Evolutionary conservation across 805 yeast species (phyloP), one percentile per base, ranked within the genome.

Genomic region (Yarrowia sp.): DNA sequence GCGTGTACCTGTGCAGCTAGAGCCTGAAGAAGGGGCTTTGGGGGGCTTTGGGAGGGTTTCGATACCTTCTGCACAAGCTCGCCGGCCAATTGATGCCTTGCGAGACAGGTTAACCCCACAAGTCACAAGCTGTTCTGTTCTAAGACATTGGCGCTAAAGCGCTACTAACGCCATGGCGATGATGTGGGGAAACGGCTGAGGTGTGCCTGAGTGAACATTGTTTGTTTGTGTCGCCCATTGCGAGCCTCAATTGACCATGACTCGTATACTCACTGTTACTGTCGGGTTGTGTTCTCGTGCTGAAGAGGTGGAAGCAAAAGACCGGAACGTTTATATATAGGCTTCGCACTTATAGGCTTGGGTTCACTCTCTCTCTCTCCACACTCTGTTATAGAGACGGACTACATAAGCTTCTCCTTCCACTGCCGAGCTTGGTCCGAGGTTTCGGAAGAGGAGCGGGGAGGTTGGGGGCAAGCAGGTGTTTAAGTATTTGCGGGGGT

Each of bases 391-490:
- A 24, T 24, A 24, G 30, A 24, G 43, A 8, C 10, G 38, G 58
- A 24, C 15, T 42, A 50, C 58, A 36, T 50, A 50, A 50, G 55
- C 53, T 24, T 24, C 30, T 52, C 61, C 61, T 55, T 55, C 61
- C 36, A 55, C 36, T 38, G 61, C 61, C 61, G 61, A 55, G 46
- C 30, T 55, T 55, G 61, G 61, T n/a, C 61, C 61, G 61, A 55
- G 61, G 61, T 52, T 52, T 24, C 53, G 53, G 53, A 39, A 38
- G 15, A 13, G 8, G 13, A 36, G 10, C 38, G 38, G n/a, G n/a
- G 38, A 36, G 38, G 30, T 4, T 24, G 8, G 38, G 38, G 55
- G 24, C 14, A 43, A 19, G 47, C 9, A 15, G 47, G 30, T 24
- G 14, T 15, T 30, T 13, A 36, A 2, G 30, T 24, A 24, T 24